These are phyloP conservation scores for Pythium aphanidermatum DNA, from an alignment of 352 stramenopile species.

Conservation along the genomic window DNA sequence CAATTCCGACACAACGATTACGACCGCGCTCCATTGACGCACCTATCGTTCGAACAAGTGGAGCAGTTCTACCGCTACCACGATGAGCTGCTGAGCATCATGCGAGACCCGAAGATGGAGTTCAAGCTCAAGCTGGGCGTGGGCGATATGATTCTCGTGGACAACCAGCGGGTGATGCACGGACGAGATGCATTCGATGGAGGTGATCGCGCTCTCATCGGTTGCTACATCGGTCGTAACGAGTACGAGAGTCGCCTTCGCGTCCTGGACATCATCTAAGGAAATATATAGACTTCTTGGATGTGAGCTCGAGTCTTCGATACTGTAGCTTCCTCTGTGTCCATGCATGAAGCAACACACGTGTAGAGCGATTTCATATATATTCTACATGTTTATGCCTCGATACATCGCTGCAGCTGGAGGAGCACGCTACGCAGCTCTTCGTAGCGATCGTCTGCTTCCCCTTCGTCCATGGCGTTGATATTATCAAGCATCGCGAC, in stretches of 20 bases:
- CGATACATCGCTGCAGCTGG: constrained; percentile 37
- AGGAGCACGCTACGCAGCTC: constrained; percentile 40
- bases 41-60: constrained; percentile 69
- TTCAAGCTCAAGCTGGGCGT: constrained; percentile 57
- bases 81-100: constrained; percentile 52
- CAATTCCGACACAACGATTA: constrained; percentile 89
- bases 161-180: constrained; percentile 87
- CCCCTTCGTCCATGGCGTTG: constrained; percentile 8
- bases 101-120: constrained; percentile 60
- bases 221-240: constrained; percentile 84
- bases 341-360: too few species aligned
- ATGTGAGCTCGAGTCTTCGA: too few species aligned
- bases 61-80: constrained; percentile 70
- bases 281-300: constrained; percentile 7
- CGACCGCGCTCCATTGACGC: constrained; percentile 75
- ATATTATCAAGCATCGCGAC: constrained; percentile 25
- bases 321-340: too few species aligned
- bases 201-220: constrained; percentile 72
- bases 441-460: constrained; percentile 10
- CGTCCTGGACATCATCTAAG: constrained; percentile 76
- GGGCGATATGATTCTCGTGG: constrained; percentile 80
- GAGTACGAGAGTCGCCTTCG: constrained; percentile 85
- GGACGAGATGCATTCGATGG: constrained; percentile 73
- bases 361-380: too few species aligned
- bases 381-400: too few species aligned